These are phyloP conservation scores for Pilaira anomala DNA, from an alignment of 192 early-diverging fungal genomes.

Conservation along the genomic window DNA sequence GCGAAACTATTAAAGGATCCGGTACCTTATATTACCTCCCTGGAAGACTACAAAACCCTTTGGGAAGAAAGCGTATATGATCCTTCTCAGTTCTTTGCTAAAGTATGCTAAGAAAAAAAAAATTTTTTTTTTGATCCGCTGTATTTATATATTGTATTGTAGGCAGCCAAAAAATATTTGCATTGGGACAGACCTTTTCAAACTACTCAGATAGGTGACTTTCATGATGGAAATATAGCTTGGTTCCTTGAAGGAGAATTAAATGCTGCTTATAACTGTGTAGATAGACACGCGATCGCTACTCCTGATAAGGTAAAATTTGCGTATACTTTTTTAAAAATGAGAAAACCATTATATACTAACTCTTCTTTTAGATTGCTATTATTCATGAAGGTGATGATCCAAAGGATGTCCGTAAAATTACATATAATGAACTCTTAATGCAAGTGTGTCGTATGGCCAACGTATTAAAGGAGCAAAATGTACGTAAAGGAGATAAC, in stretches of 20 bases:
- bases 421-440: conserved; percentile 85
- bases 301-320: conserved; percentile 67
- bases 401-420: conserved; percentile 68
- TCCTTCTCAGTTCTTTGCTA: conserved; percentile 60
- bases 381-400: conserved; percentile 91
- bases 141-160: neutral
- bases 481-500: conserved; percentile 87
- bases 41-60: conserved; percentile 75
- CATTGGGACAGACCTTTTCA: conserved; percentile 80
- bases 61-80: conserved; percentile 77
- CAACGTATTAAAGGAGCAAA: conserved; percentile 77
- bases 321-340: neutral
- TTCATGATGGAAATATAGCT: conserved; percentile 84
- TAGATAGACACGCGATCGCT: conserved; percentile 84
- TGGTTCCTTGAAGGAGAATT: conserved; percentile 93
- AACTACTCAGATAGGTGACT: conserved; percentile 65
- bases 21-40: conserved; percentile 67
- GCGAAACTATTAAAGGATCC: conserved; percentile 25
- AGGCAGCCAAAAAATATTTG: conserved; percentile 75
- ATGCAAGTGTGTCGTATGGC: conserved; percentile 79
- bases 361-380: conserved; percentile 55
- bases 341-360: neutral
- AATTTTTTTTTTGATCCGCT: neutral
- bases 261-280: conserved; percentile 93
- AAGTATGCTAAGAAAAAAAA: conserved; percentile 8